A percentile compares a stretch with the other conserved stretches of the same genome.
phyloP scores from a whole-genome alignment of 2,329 filamentous ascomycete genomes.

The Colletotrichum cereale region DNA sequence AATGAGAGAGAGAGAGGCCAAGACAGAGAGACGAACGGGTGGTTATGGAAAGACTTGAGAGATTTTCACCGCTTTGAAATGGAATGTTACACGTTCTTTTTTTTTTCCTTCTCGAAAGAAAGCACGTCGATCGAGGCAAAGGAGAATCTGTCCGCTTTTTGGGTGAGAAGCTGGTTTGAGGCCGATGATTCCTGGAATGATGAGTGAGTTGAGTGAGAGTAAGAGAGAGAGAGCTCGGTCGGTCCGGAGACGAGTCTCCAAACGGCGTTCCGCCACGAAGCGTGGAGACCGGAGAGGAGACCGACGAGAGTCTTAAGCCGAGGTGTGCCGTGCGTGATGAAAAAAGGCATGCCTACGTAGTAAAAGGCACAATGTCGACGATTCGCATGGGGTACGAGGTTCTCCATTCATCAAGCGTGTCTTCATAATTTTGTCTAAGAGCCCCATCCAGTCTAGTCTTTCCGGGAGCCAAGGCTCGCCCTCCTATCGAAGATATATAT shows the following conservation, averaged over 20 bases:
- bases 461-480: neutral
- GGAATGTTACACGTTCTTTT: conserved; percentile 15
- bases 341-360: neutral
- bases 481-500: too few relatives aligned
- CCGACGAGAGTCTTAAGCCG: neutral
- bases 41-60: neutral
- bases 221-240: too few relatives aligned
- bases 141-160: neutral
- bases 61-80: conserved; percentile 12
- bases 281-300: neutral
- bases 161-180: neutral
- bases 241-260: too few relatives aligned
- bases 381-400: neutral
- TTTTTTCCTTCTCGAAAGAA: neutral
- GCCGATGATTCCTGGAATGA: neutral
- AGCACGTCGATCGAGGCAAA: neutral
- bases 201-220: too few relatives aligned
- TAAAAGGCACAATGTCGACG: neutral
- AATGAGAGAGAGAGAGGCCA: neutral
- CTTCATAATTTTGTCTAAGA: conserved; percentile 9
- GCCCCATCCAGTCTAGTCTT: neutral
- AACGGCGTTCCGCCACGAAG: neutral
- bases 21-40: neutral
- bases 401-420: conserved; percentile 11
- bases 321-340: neutral